Conservation (phyloP, 164 flowering plant species). For the Brasenia schreberi region DNA sequence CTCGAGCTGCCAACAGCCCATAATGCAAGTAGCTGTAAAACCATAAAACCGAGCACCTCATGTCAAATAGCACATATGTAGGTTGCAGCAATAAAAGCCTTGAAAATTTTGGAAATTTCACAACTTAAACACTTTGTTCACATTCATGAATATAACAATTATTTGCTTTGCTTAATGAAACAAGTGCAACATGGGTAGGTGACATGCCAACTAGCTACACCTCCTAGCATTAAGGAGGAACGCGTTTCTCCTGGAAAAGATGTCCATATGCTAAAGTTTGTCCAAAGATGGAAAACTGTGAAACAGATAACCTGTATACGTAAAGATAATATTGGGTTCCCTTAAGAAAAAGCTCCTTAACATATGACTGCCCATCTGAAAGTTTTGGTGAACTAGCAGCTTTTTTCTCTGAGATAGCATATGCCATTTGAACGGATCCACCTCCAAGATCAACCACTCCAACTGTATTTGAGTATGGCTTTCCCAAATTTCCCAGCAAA, state of each 20-base stretch:
- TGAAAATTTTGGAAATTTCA: no score
- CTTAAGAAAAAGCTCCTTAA: conserved; percentile 62
- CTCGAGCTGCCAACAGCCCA: conserved; percentile 94
- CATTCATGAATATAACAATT: background rate
- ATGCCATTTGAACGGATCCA: conserved; percentile 98
- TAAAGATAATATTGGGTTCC: conserved; percentile 74
- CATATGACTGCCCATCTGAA: conserved; percentile 61
- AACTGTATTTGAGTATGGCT: conserved; percentile 57
- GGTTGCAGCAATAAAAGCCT: no score
- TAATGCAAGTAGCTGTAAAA: conserved; percentile 74
- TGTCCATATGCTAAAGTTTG: no score
- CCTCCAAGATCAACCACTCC: conserved; percentile 98
- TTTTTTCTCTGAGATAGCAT: conserved; percentile 74
- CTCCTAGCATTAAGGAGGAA: no score
- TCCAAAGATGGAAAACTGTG: no score
- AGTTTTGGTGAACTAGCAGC: conserved; percentile 64
- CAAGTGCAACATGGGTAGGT: background rate
- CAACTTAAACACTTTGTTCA: background rate
- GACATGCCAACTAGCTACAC: background rate
- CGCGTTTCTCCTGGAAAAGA: no score
- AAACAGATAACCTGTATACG: conserved; percentile 62
- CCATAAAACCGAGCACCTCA: background rate
- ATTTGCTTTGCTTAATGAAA: background rate
- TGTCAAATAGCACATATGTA: background rate
- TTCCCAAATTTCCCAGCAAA: conserved; percentile 66